These are phyloP conservation scores for Sherardia arvensis DNA, from an alignment of 257 asterid species.

Conservation along the genomic window DNA sequence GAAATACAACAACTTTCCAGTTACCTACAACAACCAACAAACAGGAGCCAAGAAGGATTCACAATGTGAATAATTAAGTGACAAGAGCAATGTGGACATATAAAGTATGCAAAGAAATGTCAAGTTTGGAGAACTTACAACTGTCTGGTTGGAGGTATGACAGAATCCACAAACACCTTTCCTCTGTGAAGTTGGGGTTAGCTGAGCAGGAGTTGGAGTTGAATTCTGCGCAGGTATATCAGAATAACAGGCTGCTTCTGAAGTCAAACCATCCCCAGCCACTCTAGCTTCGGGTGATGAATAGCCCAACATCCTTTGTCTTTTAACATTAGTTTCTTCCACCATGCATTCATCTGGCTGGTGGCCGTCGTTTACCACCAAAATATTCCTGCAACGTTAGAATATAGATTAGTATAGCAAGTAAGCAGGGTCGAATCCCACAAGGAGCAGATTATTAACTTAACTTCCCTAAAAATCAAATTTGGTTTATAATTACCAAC, in stretches of 20 bases:
- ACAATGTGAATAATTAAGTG: neutral
- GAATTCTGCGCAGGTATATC: constrained; percentile 24
- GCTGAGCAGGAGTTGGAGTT: constrained; percentile 22
- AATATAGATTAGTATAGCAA: too few relatives aligned
- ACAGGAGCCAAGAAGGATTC: neutral
- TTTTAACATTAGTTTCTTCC: constrained; percentile 34
- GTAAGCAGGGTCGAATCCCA: too few relatives aligned
- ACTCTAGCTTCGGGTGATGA: constrained; percentile 27
- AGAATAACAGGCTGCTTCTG: constrained; percentile 12
- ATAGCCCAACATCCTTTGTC: constrained; percentile 52
- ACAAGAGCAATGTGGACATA: neutral
- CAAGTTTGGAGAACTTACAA: constrained; percentile 39
- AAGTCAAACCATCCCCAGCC: constrained; percentile 16
- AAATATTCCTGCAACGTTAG: too few relatives aligned
- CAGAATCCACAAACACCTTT: constrained; percentile 66
- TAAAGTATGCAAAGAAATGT: neutral
- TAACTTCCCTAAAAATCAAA: too few relatives aligned
- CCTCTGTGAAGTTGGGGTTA: constrained; percentile 19
- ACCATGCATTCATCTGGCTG: constrained; percentile 19
- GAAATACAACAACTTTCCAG: constrained; percentile 64
- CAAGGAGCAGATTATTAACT: too few relatives aligned
- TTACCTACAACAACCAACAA: constrained; percentile 35
- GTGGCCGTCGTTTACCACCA: too few relatives aligned
- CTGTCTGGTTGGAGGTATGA: constrained; percentile 53
- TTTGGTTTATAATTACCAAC: too few relatives aligned